Base-by-base conservation (phyloP, 2,329 filamentous ascomycete genomes). In the Karstenula rhodostoma region DNA sequence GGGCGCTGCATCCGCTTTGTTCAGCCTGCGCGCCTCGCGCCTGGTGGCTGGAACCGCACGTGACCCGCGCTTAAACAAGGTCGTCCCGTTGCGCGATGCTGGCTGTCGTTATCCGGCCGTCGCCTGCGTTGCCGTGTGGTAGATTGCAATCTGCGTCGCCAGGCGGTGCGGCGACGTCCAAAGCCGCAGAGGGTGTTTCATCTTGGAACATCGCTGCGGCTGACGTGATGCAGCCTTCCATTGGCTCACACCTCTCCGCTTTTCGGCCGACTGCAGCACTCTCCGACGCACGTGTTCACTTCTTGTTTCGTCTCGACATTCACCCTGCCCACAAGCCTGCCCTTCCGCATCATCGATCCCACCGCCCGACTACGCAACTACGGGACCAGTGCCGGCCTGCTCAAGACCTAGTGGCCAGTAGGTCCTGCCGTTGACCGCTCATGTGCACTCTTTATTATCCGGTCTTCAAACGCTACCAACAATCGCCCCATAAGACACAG, bases 151-250 rank as follows among this genome's bases (percentile, higher is more conserved):
- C 29, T 13, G 47, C 47, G 47, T 13, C 7, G 23, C 23, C 25
- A 44, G 40, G 42, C 52, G 52, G 10, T 46, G 52, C 35, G 37
- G 37, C 17, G 27, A 8, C 23, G 37, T 42, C n/a, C 35, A 42
- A 55, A 37, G 35, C 52, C 46, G 19, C 42, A 37, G 27, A 55
- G 42, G n/a, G 52, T 55, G 52, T 46, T 46, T 55, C 52, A 46
- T 23, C 29, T n/a, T 35, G 52, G 52, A 25, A 35, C 52, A 47
- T 32, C 6, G 48, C 27, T 22, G 32, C 32, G 42, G 33, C 52
- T 55, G 52, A 55, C 52, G 44, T 55, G 52, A 35, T 35, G 52
- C 52, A 55, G n/a, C 22, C 12, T 27, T 15, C 43, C 8, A 42
- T 53, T 54, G 51, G 25, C 25, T 23, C 25, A 17, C 25, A 17